Conservation (phyloP, 257 asterid species). For the Apocynum venetum region DNA sequence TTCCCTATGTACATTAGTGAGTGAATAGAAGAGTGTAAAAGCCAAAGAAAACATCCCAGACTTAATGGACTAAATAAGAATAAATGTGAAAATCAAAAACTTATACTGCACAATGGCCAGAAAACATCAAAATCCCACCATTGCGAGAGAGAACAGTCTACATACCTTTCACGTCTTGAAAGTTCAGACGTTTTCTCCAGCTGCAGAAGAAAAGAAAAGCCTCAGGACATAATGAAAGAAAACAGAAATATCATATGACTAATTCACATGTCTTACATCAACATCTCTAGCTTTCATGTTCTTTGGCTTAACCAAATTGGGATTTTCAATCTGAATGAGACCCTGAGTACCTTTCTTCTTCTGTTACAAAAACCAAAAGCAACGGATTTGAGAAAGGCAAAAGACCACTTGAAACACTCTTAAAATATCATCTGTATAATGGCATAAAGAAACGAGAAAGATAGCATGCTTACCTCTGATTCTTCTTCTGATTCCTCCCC, state of each 20-base stretch:
- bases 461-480: constrained; percentile 42
- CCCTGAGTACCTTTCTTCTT: constrained; percentile 79
- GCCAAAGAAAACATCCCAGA: neutral
- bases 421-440: neutral
- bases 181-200: constrained; percentile 87
- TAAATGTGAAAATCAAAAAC: neutral
- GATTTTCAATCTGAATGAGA: constrained; percentile 75
- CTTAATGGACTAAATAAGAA: neutral
- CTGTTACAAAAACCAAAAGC: constrained; percentile 30
- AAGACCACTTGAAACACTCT: neutral
- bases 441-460: neutral
- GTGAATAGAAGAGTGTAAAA: neutral
- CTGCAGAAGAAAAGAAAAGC: constrained; percentile 38
- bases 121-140: neutral
- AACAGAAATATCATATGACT: neutral
- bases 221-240: neutral
- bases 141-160: neutral
- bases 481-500: constrained; percentile 77
- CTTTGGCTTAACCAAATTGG: constrained; percentile 75
- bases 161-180: constrained; percentile 82
- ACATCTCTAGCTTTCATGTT: constrained; percentile 76
- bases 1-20: neutral
- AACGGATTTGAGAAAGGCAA: neutral
- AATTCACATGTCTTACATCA: constrained; percentile 48
- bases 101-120: neutral